These are phyloP conservation scores for Neurospora discreta DNA, from an alignment of 495 filamentous ascomycete genomes.

Conservation along the genomic window DNA sequence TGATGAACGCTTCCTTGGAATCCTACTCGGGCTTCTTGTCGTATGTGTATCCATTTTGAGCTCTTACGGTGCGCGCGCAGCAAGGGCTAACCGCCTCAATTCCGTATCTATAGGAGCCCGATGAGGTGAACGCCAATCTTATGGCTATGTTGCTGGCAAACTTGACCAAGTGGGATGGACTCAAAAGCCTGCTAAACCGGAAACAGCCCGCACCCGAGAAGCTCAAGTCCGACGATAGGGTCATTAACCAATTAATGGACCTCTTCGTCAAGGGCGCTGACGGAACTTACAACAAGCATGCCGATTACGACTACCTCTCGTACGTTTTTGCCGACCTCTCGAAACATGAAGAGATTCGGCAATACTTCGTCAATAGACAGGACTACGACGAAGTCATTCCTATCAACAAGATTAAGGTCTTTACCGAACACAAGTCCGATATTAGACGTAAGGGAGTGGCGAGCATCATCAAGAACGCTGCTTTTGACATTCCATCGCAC, in stretches of 20 bases:
- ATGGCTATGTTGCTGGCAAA: constrained; percentile 90
- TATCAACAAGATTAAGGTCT: constrained; percentile 77
- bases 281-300: constrained; percentile 70
- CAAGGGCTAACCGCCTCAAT: constrained; percentile 5
- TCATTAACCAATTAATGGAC: constrained; percentile 85
- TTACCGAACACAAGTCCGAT: constrained; percentile 74
- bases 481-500: constrained; percentile 61
- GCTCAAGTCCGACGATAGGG: constrained; percentile 55
- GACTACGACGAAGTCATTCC: constrained; percentile 71
- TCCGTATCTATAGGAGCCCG: constrained; percentile 31
- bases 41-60: constrained; percentile 42
- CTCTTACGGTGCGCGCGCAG: background rate
- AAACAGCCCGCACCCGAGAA: constrained; percentile 49
- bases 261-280: constrained; percentile 88
- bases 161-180: constrained; percentile 62
- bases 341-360: constrained; percentile 60
- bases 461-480: constrained; percentile 81
- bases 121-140: constrained; percentile 65
- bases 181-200: constrained; percentile 54
- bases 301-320: constrained; percentile 81
- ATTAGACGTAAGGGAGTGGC: constrained; percentile 82
- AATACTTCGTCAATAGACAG: constrained; percentile 63
- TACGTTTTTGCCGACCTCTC: constrained; percentile 91
- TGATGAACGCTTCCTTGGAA: constrained; percentile 74
- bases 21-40: constrained; percentile 56